Evolutionary conservation across 805 yeast genomes (phyloP).

Genomic region (Sugiyamaella chiloensis): DNA sequence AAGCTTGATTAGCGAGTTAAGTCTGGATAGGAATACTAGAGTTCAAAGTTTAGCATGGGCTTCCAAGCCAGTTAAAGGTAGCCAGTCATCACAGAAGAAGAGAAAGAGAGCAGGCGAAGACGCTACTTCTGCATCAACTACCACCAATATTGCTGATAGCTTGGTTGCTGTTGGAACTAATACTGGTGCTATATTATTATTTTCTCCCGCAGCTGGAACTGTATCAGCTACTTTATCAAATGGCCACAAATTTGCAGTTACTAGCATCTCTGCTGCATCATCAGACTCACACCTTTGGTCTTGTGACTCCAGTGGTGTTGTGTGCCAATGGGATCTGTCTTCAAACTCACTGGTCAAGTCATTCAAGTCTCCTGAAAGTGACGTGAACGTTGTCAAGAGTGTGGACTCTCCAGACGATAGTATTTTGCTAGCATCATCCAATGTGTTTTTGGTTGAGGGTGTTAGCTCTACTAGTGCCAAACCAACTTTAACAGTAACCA

Average conservation of each 20-base stretch:
- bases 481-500: conserved; percentile 31
- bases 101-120: conserved; percentile 30
- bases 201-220: conserved; percentile 63
- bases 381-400: conserved; percentile 18
- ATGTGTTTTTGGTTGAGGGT: conserved; percentile 48
- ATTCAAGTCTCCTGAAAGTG: conserved; percentile 16
- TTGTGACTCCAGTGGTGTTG: conserved; percentile 53
- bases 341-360: conserved; percentile 40
- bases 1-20: conserved; percentile 45
- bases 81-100: conserved; percentile 21
- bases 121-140: conserved; percentile 6
- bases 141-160: conserved; percentile 37
- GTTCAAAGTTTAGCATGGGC: conserved; percentile 57
- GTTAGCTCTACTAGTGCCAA: conserved; percentile 19
- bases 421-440: conserved; percentile 64
- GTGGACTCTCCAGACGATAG: conserved; percentile 29
- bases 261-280: conserved; percentile 45
- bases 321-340: conserved; percentile 60
- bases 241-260: conserved; percentile 45
- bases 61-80: conserved; percentile 4
- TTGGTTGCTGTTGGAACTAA: conserved; percentile 61
- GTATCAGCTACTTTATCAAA: conserved; percentile 51
- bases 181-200: conserved; percentile 61
- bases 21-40: conserved; percentile 49
- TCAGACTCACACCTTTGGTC: conserved; percentile 50